Evolutionary conservation across 257 asterid species (phyloP).

Genomic region (Apocynum venetum): DNA sequence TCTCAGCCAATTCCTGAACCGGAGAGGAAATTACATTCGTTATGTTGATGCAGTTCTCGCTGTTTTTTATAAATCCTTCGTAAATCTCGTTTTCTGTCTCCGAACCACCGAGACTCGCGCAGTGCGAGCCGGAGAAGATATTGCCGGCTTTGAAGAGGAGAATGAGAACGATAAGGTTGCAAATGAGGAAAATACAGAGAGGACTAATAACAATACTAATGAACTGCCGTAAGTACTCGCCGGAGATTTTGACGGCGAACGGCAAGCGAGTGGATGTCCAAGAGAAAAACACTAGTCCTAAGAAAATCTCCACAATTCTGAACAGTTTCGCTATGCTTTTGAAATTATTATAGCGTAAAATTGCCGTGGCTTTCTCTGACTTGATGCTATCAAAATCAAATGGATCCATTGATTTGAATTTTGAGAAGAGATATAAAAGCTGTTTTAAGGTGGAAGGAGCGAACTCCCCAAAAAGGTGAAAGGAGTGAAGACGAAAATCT

Average conservation of each 20-base stretch:
- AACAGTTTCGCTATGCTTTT: slow-evolving; percentile 41
- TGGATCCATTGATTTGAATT: slow-evolving; percentile 26
- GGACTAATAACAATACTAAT: slow-evolving; percentile 40
- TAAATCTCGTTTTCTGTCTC: slow-evolving; percentile 13
- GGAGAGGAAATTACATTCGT: slow-evolving; percentile 8
- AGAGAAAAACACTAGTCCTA: slow-evolving; percentile 28
- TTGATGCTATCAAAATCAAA: slow-evolving; percentile 21
- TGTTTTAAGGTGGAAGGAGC: slow-evolving; percentile 3
- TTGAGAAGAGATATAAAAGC: slow-evolving; percentile 5
- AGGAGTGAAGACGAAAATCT: background rate
- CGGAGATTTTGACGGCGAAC: slow-evolving; percentile 47
- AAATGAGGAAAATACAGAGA: slow-evolving; percentile 53
- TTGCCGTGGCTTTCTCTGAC: slow-evolving; percentile 20
- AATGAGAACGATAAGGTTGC: slow-evolving; percentile 57
- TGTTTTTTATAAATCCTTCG: slow-evolving; percentile 24
- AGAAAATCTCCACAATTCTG: slow-evolving; percentile 47
- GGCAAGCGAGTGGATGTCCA: slow-evolving; percentile 57
- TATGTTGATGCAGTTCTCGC: slow-evolving; percentile 2
- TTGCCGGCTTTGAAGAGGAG: slow-evolving; percentile 55
- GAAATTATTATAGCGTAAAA: slow-evolving; percentile 24
- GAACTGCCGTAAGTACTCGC: slow-evolving; percentile 50
- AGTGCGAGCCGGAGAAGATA: slow-evolving; percentile 16
- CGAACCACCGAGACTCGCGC: background rate
- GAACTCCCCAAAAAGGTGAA: background rate
- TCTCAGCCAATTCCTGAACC: slow-evolving; percentile 23